phyloP scores from a whole-genome alignment of 257 asterid species.

The Nicotiana benthamiana region DNA sequence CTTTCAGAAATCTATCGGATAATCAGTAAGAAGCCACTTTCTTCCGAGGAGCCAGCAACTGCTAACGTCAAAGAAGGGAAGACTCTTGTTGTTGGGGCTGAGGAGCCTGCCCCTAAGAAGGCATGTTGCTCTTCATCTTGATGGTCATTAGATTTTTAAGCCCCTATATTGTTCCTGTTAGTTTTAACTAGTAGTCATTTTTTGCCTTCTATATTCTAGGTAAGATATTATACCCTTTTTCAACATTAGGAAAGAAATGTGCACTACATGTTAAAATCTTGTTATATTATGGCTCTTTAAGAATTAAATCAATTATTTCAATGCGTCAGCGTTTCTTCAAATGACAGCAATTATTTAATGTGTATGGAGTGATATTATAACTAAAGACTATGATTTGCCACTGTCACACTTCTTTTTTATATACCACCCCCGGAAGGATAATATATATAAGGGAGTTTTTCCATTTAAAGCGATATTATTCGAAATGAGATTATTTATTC shows the following conservation, averaged over 20 bases:
- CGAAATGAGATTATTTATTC: too few species aligned
- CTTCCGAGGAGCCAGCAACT: slow-evolving; percentile 55
- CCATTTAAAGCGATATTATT: too few species aligned
- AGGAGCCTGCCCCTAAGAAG: slow-evolving; percentile 48
- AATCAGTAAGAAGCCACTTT: slow-evolving; percentile 74
- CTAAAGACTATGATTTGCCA: background rate
- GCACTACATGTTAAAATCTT: background rate
- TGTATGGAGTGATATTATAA: background rate
- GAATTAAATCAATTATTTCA: background rate
- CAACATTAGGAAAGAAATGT: background rate
- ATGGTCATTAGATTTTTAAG: slow-evolving; percentile 1
- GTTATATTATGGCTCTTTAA: background rate
- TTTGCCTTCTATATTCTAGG: background rate
- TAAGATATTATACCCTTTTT: background rate
- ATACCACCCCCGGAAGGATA: too few species aligned
- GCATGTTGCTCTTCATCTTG: slow-evolving; percentile 69
- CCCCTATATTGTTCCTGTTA: background rate
- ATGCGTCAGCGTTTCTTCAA: background rate
- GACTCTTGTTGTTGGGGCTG: slow-evolving; percentile 67
- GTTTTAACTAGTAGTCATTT: background rate
- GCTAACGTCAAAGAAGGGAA: slow-evolving; percentile 67
- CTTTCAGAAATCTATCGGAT: slow-evolving; percentile 81
- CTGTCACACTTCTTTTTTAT: too few species aligned
- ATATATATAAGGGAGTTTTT: too few species aligned
- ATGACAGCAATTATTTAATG: background rate